Percentiles rank a stretch among this genome's conserved stretches.
Conservation (phyloP, 169 alveolate genomes). For the Cryptosporidium meleagridis region DNA sequence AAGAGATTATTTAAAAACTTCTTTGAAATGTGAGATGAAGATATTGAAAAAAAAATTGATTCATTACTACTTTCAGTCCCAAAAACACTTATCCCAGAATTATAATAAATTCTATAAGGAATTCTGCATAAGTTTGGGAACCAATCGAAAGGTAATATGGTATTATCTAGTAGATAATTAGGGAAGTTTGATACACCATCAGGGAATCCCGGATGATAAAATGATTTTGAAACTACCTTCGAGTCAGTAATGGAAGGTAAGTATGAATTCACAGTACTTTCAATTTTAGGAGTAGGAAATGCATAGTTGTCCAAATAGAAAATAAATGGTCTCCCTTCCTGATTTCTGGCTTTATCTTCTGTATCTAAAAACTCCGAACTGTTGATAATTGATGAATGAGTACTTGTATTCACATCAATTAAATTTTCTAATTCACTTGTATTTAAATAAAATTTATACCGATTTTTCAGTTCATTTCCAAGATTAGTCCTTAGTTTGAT, state of each 20-base stretch:
- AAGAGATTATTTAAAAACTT: not conserved
- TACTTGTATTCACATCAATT: not conserved
- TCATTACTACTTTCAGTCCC: slow-evolving; percentile 42
- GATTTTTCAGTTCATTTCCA: not conserved
- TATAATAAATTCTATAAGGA: slow-evolving; percentile 5
- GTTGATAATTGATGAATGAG: not conserved
- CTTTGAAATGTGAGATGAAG: slow-evolving; percentile 3
- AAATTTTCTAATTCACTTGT: slow-evolving; percentile 8
- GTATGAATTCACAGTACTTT: slow-evolving; percentile 10
- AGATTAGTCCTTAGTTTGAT: not conserved
- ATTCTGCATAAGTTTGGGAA: slow-evolving; percentile 35
- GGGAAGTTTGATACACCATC: slow-evolving; percentile 19
- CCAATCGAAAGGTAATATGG: not conserved
- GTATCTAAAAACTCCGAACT: not conserved
- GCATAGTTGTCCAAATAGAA: slow-evolving; percentile 14
- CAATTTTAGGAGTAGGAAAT: not conserved
- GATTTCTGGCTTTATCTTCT: slow-evolving; percentile 1
- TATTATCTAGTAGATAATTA: slow-evolving; percentile 4
- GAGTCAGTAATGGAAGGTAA: slow-evolving; percentile 14
- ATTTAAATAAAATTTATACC: not conserved
- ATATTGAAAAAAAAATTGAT: slow-evolving; percentile 13
- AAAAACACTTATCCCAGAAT: slow-evolving; percentile 27
- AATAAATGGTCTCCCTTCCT: not conserved
- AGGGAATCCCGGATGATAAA: slow-evolving; percentile 32
- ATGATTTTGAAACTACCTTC: slow-evolving; percentile 26